These are phyloP conservation scores for Epichloe aotearoae DNA, from an alignment of 2,329 filamentous ascomycete species.

Conservation along the genomic window DNA sequence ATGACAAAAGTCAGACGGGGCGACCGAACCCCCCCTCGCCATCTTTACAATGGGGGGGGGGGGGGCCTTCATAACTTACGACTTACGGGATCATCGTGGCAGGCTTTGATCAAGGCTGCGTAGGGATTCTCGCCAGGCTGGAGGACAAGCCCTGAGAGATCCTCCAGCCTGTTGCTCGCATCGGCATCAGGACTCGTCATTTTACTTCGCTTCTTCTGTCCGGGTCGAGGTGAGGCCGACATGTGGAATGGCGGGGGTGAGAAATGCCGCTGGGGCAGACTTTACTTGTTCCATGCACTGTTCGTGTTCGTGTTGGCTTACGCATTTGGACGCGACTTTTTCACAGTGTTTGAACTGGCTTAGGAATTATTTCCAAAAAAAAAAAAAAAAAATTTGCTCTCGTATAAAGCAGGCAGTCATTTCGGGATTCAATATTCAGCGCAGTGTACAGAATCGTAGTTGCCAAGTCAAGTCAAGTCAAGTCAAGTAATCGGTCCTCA, in stretches of 20 bases:
- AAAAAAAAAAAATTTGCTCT: no score
- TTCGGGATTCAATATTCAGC: no score
- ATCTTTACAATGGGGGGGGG: no score
- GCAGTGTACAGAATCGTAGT: no score
- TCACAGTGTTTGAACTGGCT: no score
- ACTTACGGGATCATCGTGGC: constrained; percentile 50
- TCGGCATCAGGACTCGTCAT: constrained; percentile 13
- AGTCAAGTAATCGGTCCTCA: not conserved
- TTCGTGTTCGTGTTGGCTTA: not conserved
- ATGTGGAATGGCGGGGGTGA: not conserved
- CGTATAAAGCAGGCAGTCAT: no score
- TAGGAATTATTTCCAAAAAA: no score
- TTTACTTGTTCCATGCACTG: no score
- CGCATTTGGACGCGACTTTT: not conserved
- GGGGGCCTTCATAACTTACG: no score
- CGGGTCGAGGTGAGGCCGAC: not conserved
- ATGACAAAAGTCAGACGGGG: not conserved
- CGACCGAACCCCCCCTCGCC: no score
- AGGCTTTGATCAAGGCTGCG: constrained; percentile 55
- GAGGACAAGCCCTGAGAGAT: constrained; percentile 37
- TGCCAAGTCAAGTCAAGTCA: no score
- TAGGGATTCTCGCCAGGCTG: constrained; percentile 58
- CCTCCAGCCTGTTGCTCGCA: constrained; percentile 37
- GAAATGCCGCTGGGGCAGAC: not conserved
- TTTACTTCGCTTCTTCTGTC: not conserved